phyloP scores from a whole-genome alignment of 2,329 filamentous ascomycete genomes.

The Ascochyta viciae-villosae region DNA sequence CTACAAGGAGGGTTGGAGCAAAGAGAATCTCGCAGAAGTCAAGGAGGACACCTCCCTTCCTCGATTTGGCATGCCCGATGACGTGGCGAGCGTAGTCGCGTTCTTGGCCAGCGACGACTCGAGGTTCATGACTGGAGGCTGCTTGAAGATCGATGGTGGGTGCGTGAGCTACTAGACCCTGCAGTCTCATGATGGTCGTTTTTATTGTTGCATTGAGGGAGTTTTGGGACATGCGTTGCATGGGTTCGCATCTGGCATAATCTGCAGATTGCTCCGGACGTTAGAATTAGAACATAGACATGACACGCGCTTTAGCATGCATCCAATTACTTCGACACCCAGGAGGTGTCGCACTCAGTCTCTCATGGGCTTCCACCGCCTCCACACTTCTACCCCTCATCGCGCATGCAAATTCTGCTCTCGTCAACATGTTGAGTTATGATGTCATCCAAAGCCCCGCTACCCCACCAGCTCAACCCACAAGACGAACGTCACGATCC shows the following conservation, averaged over 20 bases:
- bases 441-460: conserved; percentile 13
- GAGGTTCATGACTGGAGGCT: conserved; percentile 49
- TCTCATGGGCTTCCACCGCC: neutral
- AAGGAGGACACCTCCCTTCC: conserved; percentile 45
- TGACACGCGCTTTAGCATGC: conserved; percentile 9
- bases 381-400: conserved; percentile 7
- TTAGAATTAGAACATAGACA: conserved; percentile 19
- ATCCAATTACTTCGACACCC: conserved; percentile 7
- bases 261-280: conserved; percentile 14
- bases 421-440: conserved; percentile 5
- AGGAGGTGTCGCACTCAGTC: conserved; percentile 8
- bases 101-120: conserved; percentile 51
- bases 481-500: conserved; percentile 6
- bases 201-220: conserved; percentile 27
- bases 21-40: conserved; percentile 45
- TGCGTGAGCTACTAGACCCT: conserved; percentile 32
- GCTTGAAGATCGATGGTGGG: conserved; percentile 46
- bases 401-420: conserved; percentile 1
- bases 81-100: conserved; percentile 49
- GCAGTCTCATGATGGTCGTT: conserved; percentile 16
- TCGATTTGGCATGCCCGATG: conserved; percentile 47
- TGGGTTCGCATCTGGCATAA: conserved; percentile 18
- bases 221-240: conserved; percentile 25
- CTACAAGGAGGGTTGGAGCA: conserved; percentile 45
- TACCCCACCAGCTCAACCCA: conserved; percentile 2